These are phyloP conservation scores for Scedosporium minutisporum DNA, from an alignment of 2,329 filamentous ascomycete genomes.

Conservation along the genomic window DNA sequence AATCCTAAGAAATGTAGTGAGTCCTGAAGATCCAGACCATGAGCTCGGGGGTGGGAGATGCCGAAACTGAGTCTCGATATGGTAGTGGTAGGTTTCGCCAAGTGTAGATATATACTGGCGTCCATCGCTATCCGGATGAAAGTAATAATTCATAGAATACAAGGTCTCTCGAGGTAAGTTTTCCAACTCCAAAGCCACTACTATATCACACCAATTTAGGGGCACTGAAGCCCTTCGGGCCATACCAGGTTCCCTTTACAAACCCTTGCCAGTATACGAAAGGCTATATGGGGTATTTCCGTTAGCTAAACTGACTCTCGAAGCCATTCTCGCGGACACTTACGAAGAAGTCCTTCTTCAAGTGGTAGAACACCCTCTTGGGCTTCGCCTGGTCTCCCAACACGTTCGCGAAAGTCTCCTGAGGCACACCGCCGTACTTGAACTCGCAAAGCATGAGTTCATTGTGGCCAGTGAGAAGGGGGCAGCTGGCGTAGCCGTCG, in stretches of 20 bases:
- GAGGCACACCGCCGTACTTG: constrained; percentile 34
- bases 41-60: too few relatives aligned
- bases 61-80: too few relatives aligned
- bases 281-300: constrained; percentile 8
- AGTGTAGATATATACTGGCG: too few relatives aligned
- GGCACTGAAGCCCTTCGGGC: constrained; percentile 14
- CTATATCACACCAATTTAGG: background rate
- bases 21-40: too few relatives aligned
- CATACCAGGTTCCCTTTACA: constrained; percentile 22
- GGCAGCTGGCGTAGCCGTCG: constrained; percentile 35
- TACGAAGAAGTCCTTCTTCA: constrained; percentile 35
- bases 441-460: constrained; percentile 38
- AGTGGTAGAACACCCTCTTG: constrained; percentile 26
- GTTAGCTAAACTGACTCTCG: background rate
- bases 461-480: constrained; percentile 32
- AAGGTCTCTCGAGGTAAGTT: too few relatives aligned
- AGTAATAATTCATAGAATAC: too few relatives aligned
- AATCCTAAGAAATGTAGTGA: too few relatives aligned
- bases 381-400: constrained; percentile 29
- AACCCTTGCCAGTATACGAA: constrained; percentile 20
- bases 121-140: too few relatives aligned
- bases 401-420: constrained; percentile 30
- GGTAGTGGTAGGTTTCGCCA: too few relatives aligned
- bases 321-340: background rate
- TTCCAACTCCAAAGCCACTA: too few relatives aligned